These are phyloP conservation scores for Wickerhamiella kazuoi DNA, from an alignment of 805 yeast genomes.

Conservation along the genomic window DNA sequence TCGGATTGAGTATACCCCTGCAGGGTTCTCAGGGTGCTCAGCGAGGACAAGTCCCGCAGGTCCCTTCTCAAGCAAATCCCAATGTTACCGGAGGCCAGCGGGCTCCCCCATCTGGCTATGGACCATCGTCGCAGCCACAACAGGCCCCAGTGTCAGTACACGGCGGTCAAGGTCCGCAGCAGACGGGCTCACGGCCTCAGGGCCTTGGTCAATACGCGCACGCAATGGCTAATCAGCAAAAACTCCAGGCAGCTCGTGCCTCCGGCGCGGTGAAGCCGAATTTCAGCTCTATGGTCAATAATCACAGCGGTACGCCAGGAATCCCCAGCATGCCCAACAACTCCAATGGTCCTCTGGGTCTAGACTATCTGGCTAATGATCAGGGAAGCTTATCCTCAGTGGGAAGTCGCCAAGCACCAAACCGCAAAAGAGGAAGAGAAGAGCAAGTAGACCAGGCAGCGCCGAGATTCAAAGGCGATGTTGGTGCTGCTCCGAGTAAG, in stretches of 20 bases:
- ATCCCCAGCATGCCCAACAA: too few species aligned
- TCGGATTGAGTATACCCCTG: too few species aligned
- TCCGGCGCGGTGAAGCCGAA: background rate
- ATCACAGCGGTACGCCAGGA: background rate
- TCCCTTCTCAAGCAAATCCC: slow-evolving; percentile 6
- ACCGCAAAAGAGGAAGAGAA: background rate
- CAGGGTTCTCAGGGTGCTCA: too few species aligned
- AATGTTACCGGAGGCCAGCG: background rate
- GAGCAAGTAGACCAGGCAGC: background rate
- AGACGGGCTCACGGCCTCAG: too few species aligned
- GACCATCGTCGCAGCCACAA: background rate
- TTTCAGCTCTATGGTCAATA: background rate
- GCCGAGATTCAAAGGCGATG: background rate
- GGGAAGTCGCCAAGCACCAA: background rate
- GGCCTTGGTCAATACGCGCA: slow-evolving; percentile 6
- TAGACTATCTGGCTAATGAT: too few species aligned
- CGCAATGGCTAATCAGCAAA: slow-evolving; percentile 9
- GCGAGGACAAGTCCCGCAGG: too few species aligned
- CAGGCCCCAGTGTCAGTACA: background rate
- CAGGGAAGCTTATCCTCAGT: too few species aligned
- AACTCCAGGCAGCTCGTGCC: slow-evolving; percentile 4
- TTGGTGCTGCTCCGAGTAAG: background rate
- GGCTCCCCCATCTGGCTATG: too few species aligned
- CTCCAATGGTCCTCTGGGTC: too few species aligned
- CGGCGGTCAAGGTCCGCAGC: too few species aligned